Conservation (phyloP, 495 filamentous ascomycete genomes). For the Tuber melanosporum region DNA sequence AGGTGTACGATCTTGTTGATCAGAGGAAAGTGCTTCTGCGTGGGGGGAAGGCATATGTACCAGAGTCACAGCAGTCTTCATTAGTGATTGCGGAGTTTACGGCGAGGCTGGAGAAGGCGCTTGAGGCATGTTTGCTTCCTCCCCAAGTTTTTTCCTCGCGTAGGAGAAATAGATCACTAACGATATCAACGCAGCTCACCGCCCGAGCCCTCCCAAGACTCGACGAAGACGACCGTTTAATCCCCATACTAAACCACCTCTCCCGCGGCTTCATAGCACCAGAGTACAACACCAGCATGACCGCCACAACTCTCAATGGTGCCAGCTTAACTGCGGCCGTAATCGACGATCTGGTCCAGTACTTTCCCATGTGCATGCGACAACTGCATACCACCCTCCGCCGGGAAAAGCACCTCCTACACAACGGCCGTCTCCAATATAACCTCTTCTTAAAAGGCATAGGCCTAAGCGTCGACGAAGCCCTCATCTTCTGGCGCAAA, state of each 20-base stretch:
- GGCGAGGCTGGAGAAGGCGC: slow-evolving; percentile 62
- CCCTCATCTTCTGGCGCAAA: slow-evolving; percentile 87
- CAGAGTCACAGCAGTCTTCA: slow-evolving; percentile 71
- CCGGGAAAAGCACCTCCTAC: slow-evolving; percentile 81
- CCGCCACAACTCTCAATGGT: slow-evolving; percentile 51
- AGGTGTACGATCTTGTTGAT: slow-evolving; percentile 85
- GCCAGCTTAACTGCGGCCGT: slow-evolving; percentile 68
- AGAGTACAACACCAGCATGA: slow-evolving; percentile 64
- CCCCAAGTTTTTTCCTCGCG: neutral
- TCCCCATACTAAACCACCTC: slow-evolving; percentile 86
- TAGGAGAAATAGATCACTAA: slow-evolving; percentile 25
- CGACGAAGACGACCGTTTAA: slow-evolving; percentile 93
- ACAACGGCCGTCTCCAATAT: slow-evolving; percentile 92
- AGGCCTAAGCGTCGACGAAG: slow-evolving; percentile 83
- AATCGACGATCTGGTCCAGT: slow-evolving; percentile 71
- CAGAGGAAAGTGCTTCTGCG: slow-evolving; percentile 65
- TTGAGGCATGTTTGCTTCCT: slow-evolving; percentile 57
- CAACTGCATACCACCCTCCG: slow-evolving; percentile 77
- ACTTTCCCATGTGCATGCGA: slow-evolving; percentile 94
- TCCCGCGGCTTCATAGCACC: slow-evolving; percentile 88
- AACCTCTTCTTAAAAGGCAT: slow-evolving; percentile 96
- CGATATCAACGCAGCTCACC: slow-evolving; percentile 55
- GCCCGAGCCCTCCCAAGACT: slow-evolving; percentile 81
- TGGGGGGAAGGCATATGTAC: slow-evolving; percentile 85
- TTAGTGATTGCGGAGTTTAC: slow-evolving; percentile 87